Evolutionary conservation across 805 yeast species (phyloP).

Genomic region (Metschnikowia lochheadii): DNA sequence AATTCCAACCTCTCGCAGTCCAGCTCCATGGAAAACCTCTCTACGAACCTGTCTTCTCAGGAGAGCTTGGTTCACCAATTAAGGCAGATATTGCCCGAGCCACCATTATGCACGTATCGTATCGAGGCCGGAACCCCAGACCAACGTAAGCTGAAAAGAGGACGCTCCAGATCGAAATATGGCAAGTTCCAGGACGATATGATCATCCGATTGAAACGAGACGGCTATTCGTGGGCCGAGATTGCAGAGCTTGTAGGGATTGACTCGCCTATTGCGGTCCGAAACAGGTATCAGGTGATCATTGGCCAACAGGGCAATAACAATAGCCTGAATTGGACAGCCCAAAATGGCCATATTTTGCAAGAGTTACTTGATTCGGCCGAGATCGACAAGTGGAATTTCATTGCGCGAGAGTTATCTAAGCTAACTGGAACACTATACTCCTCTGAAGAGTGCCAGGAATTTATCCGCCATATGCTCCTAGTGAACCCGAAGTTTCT

Average conservation of each 20-base stretch:
- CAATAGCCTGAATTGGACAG: slow-evolving; percentile 59
- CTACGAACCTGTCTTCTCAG: no score
- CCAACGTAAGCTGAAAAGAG: slow-evolving; percentile 40
- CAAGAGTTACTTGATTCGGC: slow-evolving; percentile 41
- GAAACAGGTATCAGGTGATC: slow-evolving; percentile 74
- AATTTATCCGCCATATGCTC: slow-evolving; percentile 49
- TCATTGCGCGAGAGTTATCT: slow-evolving; percentile 57
- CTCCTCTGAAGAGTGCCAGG: slow-evolving; percentile 52
- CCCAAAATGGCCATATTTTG: slow-evolving; percentile 45
- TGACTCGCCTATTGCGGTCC: slow-evolving; percentile 65
- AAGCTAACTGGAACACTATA: slow-evolving; percentile 50
- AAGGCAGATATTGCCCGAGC: slow-evolving; percentile 39
- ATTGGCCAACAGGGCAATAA: slow-evolving; percentile 79
- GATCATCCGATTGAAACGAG: slow-evolving; percentile 56
- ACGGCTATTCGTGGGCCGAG: slow-evolving; percentile 69
- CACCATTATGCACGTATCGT: slow-evolving; percentile 43
- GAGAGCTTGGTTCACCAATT: slow-evolving; percentile 22
- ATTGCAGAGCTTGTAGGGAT: slow-evolving; percentile 64
- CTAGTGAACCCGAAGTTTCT: slow-evolving; percentile 52
- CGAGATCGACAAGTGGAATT: slow-evolving; percentile 30
- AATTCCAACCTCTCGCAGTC: neutral
- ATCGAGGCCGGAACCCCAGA: slow-evolving; percentile 42
- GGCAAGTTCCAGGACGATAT: slow-evolving; percentile 62
- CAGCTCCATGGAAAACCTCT: neutral
- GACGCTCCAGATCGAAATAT: slow-evolving; percentile 64